phyloP scores from a whole-genome alignment of 1,284 basidiomycete genomes.

The Pholiota adiposa region DNA sequence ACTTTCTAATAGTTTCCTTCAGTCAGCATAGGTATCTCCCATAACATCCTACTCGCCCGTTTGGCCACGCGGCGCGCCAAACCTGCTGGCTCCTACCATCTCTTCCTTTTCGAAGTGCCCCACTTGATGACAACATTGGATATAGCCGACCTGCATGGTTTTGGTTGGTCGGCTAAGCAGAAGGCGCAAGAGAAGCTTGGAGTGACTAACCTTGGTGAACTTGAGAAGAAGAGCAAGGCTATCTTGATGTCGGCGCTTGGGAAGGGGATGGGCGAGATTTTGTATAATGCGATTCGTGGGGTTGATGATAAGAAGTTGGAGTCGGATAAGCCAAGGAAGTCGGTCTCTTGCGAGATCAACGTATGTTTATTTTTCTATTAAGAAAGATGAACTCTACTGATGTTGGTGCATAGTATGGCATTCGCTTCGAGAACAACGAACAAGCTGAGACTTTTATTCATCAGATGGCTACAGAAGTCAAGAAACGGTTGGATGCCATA shows the following conservation, averaged over 20 bases:
- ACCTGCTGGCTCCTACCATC: constrained; percentile 84
- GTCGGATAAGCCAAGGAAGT: constrained; percentile 83
- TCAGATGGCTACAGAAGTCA: constrained; percentile 80
- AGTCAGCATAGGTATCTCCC: constrained; percentile 92
- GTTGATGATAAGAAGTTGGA: constrained; percentile 82
- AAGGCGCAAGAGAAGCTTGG: constrained; percentile 82
- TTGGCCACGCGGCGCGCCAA: constrained; percentile 92
- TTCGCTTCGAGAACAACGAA: constrained; percentile 84
- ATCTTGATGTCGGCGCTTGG: constrained; percentile 79
- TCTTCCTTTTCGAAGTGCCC: constrained; percentile 57
- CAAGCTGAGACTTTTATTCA: constrained; percentile 82
- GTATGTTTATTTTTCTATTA: constrained; percentile 47
- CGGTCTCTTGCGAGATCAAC: constrained; percentile 91
- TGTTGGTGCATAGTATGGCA: constrained; percentile 75
- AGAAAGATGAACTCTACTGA: background rate
- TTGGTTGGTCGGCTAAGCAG: constrained; percentile 76
- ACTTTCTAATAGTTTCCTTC: constrained; percentile 4
- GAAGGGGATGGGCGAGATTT: constrained; percentile 79
- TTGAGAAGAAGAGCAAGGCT: constrained; percentile 63
- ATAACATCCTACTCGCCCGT: constrained; percentile 92
- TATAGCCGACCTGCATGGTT: constrained; percentile 87
- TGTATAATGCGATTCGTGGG: constrained; percentile 86
- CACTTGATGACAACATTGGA: constrained; percentile 76
- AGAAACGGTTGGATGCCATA: constrained; percentile 67
- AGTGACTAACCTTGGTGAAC: constrained; percentile 70